These are phyloP conservation scores for Phallus indusiatus DNA, from an alignment of 768 basidiomycete genomes.

Conservation along the genomic window DNA sequence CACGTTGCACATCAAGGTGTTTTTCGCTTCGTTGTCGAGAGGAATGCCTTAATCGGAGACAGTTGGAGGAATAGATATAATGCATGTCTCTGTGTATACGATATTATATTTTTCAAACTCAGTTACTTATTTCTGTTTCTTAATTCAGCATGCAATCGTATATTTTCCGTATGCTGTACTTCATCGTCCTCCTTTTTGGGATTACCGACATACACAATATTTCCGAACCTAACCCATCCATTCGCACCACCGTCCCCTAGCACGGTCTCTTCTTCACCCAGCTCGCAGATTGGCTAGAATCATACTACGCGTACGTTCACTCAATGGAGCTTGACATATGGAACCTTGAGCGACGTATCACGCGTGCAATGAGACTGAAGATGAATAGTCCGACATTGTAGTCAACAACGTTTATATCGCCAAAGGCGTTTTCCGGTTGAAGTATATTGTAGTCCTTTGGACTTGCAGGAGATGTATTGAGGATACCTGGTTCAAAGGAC, in stretches of 20 bases:
- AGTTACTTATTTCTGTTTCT: neutral
- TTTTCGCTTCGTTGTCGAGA: slow-evolving; percentile 50
- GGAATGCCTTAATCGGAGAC: slow-evolving; percentile 47
- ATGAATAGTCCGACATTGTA: slow-evolving; percentile 20
- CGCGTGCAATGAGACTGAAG: slow-evolving; percentile 4
- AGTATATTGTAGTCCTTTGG: slow-evolving; percentile 51
- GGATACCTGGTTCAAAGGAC: slow-evolving; percentile 51
- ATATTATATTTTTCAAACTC: slow-evolving; percentile 13
- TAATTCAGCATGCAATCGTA: slow-evolving; percentile 39
- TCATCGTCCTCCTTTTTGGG: neutral
- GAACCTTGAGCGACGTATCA: slow-evolving; percentile 26
- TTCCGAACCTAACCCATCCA: neutral
- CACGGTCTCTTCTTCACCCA: slow-evolving; percentile 15
- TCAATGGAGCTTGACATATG: slow-evolving; percentile 55
- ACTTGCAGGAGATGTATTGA: slow-evolving; percentile 35
- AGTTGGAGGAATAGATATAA: slow-evolving; percentile 62
- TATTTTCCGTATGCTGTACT: slow-evolving; percentile 43
- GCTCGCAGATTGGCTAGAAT: slow-evolving; percentile 62
- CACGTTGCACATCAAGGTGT: slow-evolving; percentile 45
- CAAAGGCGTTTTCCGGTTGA: slow-evolving; percentile 15
- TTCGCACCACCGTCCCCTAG: neutral
- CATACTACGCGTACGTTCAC: slow-evolving; percentile 50
- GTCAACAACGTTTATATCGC: neutral
- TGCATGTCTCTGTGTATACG: slow-evolving; percentile 57
- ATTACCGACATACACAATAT: neutral